A percentile compares a stretch with the other conserved stretches of the same genome.
phyloP scores from a whole-genome alignment of 2,329 filamentous ascomycete species.

The Ascochyta fabae region DNA sequence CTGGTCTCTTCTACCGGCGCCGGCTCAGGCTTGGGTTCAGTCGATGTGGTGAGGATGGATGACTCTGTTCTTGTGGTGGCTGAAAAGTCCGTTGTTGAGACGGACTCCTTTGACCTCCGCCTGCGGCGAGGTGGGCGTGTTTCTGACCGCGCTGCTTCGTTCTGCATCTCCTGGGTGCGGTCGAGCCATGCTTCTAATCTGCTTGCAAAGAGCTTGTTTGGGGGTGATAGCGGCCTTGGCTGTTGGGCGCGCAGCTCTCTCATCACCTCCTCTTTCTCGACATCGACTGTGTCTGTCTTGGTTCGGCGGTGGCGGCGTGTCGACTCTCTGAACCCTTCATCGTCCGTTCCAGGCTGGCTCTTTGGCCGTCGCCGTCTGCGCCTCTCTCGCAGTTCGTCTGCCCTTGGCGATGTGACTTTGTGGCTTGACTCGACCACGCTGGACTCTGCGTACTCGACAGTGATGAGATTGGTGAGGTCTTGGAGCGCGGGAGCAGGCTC shows the following conservation, averaged over 20 bases:
- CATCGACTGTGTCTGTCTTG: slow-evolving; percentile 31
- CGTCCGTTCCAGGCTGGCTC: slow-evolving; percentile 33
- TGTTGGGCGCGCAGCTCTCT: slow-evolving; percentile 21
- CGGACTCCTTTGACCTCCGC: slow-evolving; percentile 38
- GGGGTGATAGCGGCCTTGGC: slow-evolving; percentile 40
- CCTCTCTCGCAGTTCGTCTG: slow-evolving; percentile 38
- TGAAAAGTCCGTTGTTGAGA: slow-evolving; percentile 35
- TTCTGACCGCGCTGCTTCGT: slow-evolving; percentile 1
- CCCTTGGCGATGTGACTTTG: slow-evolving; percentile 17
- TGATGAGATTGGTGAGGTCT: slow-evolving; percentile 32
- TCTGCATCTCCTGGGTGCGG: slow-evolving; percentile 55
- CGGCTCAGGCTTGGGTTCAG: slow-evolving; percentile 27
- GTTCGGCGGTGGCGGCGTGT: slow-evolving; percentile 34
- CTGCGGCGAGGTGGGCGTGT: slow-evolving; percentile 26
- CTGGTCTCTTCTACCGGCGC: slow-evolving; percentile 22
- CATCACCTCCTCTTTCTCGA: slow-evolving; percentile 29
- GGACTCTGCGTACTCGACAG: slow-evolving; percentile 39
- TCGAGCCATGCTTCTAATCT: slow-evolving; percentile 69
- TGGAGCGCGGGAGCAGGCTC: slow-evolving; percentile 31
- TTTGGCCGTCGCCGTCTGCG: slow-evolving; percentile 37
- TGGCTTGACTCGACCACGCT: slow-evolving; percentile 20
- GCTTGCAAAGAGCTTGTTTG: slow-evolving; percentile 53
- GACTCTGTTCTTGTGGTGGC: slow-evolving; percentile 24
- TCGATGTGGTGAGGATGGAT: slow-evolving; percentile 35
- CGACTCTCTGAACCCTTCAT: slow-evolving; percentile 32